These are phyloP conservation scores for Melaleuca quinquenervia DNA, from an alignment of 345 rosid species.

Conservation along the genomic window DNA sequence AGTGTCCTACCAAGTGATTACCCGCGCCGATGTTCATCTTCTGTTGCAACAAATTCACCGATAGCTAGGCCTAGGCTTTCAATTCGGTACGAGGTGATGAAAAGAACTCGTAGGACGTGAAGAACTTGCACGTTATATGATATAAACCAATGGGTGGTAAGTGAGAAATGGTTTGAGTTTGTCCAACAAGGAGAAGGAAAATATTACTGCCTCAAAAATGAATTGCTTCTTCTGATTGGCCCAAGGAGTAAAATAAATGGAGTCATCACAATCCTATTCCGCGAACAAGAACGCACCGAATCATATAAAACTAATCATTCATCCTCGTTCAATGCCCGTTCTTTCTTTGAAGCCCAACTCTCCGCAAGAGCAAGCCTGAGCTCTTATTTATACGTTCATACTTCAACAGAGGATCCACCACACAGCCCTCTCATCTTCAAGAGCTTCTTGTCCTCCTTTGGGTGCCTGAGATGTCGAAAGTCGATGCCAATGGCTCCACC, in stretches of 20 bases:
- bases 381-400: conserved; percentile 23
- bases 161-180: neutral
- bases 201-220: neutral
- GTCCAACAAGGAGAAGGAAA: neutral
- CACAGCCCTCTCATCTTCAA: neutral
- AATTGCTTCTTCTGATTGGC: conserved; percentile 2
- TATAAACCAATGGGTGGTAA: neutral
- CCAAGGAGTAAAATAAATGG: neutral
- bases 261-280: neutral
- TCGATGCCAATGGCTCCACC: conserved; percentile 11
- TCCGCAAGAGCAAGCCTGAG: conserved; percentile 31
- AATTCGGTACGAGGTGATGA: neutral
- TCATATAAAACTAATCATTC: conserved; percentile 8
- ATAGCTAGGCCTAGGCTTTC: neutral
- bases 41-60: neutral
- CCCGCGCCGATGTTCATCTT: neutral
- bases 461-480: conserved; percentile 25
- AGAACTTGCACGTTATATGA: neutral
- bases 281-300: conserved; percentile 22
- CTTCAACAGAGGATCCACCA: neutral
- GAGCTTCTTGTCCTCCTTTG: neutral
- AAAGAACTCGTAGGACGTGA: neutral
- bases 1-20: neutral
- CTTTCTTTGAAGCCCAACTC: conserved; percentile 43
- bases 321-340: conserved; percentile 26